phyloP scores from a whole-genome alignment of 2,329 filamentous ascomycete genomes.

The Aspergillus melleus region DNA sequence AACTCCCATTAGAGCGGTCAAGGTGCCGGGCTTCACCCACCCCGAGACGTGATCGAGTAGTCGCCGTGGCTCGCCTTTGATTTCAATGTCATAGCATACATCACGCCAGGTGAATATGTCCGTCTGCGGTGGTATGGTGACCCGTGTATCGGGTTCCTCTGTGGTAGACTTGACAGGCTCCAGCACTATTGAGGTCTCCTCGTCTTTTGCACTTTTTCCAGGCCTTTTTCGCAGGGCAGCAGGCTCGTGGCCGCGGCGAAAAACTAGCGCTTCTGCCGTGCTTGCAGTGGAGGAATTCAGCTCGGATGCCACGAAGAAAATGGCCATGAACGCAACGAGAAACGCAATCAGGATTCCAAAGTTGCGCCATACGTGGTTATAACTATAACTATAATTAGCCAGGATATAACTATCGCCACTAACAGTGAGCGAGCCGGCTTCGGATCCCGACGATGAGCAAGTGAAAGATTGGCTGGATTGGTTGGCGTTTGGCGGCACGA shows the following conservation, averaged over 20 bases:
- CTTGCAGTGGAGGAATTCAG: slow-evolving; percentile 63
- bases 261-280: slow-evolving; percentile 74
- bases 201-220: slow-evolving; percentile 4
- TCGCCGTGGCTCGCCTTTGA: slow-evolving; percentile 67
- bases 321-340: slow-evolving; percentile 58
- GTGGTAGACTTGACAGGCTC: background rate
- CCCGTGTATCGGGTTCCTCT: slow-evolving; percentile 27
- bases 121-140: slow-evolving; percentile 51
- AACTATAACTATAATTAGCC: slow-evolving; percentile 57
- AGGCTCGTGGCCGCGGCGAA: slow-evolving; percentile 57
- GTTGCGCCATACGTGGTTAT: slow-evolving; percentile 65
- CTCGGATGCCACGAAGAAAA: slow-evolving; percentile 55
- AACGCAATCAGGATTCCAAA: slow-evolving; percentile 68
- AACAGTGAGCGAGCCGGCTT: slow-evolving; percentile 55
- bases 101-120: slow-evolving; percentile 80
- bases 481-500: slow-evolving; percentile 48
- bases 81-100: slow-evolving; percentile 63
- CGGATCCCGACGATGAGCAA: slow-evolving; percentile 60
- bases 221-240: background rate
- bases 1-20: slow-evolving; percentile 88
- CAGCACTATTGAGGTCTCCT: background rate
- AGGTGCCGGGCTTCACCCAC: slow-evolving; percentile 87
- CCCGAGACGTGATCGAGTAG: slow-evolving; percentile 84
- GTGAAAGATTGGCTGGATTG: slow-evolving; percentile 45
- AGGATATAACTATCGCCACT: slow-evolving; percentile 60